Evolutionary conservation across 2,329 filamentous ascomycete genomes (phyloP), one percentile per base, ranked within the genome.

Genomic region (Fusarium sp.): DNA sequence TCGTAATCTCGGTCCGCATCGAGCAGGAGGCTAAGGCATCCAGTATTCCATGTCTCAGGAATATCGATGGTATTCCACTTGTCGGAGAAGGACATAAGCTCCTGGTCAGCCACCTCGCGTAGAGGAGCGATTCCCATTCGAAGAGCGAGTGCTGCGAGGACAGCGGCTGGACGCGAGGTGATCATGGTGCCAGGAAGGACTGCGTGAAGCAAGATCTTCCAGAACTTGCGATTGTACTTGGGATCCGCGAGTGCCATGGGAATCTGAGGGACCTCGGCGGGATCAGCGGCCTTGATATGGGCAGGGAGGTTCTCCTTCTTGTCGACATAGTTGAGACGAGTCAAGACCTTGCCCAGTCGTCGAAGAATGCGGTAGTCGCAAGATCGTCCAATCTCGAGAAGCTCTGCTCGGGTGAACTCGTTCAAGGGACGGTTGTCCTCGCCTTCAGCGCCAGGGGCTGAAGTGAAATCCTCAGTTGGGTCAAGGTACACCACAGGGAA

Each of bases 401-500:
- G 82, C 59, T 89, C 86, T 1, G 80, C 82, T 13, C 86, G 83
- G 2, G 84, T 83, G 65, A 88, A 85, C 4, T 80, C 67, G 8
- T 81, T 81, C 22, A 82, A 65, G 0, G 79, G 75, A 6, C 76
- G 73, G 7, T 73, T 69, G 2, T 72, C 69, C 7, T 67, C 41
- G 1, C 64, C 74, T 2, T 79, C 76, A 6, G 67, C 76, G 0
- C 77, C 75, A 1, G 74, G 66, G 1, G 45, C 57, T 5, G 73
- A 20, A 1, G 72, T 63, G 64, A 86, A 86, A 20, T 79, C 77
- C 27, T 85, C 77, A 0, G 87, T 88, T 5, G 87, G 87, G 64
- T 89, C 86, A 8, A 88, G 80, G 71, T 84, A 87, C 5, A 88
- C 84, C 33, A 87, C 85, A 2, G 87, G 87, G 64, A 84, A 88